Conservation (phyloP, 129 eudicot genomes). For the Tagetes patula region DNA sequence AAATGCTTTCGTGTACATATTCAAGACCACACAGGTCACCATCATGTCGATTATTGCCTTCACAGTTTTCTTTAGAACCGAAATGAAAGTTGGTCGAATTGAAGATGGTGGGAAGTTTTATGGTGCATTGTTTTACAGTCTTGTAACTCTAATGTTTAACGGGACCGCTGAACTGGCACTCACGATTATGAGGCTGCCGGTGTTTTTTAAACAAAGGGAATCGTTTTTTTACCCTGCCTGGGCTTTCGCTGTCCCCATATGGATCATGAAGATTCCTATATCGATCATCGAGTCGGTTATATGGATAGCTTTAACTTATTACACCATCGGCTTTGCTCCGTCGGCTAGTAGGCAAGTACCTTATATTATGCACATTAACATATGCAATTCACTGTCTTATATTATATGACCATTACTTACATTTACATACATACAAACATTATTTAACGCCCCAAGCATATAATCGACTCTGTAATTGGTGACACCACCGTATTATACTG, state of each 20-base stretch:
- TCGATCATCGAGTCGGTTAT: slow-evolving; percentile 62
- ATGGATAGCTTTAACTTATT: slow-evolving; percentile 64
- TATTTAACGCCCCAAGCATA: slow-evolving; percentile 29
- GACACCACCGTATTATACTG: slow-evolving; percentile 29
- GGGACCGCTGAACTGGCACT: slow-evolving; percentile 69
- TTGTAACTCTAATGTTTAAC: slow-evolving; percentile 69
- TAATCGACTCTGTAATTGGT: slow-evolving; percentile 26
- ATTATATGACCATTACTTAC: no score
- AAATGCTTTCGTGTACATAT: slow-evolving; percentile 56
- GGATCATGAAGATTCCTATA: slow-evolving; percentile 61
- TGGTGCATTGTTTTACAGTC: slow-evolving; percentile 80
- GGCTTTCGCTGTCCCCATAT: slow-evolving; percentile 77
- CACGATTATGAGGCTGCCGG: slow-evolving; percentile 63
- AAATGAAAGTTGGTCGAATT: slow-evolving; percentile 58
- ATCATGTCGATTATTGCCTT: slow-evolving; percentile 57
- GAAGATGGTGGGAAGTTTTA: slow-evolving; percentile 62
- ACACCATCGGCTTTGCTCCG: slow-evolving; percentile 81
- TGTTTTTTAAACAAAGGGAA: slow-evolving; percentile 71
- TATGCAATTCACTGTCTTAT: no score
- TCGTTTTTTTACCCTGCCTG: slow-evolving; percentile 76
- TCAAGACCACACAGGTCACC: slow-evolving; percentile 67
- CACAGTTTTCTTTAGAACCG: slow-evolving; percentile 63
- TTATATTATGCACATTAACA: no score
- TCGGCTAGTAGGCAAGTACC: slow-evolving; percentile 37
- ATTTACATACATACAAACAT: background rate